Base-by-base conservation (phyloP, 495 filamentous ascomycete genomes). In the Rostrohypoxylon terebratum region DNA sequence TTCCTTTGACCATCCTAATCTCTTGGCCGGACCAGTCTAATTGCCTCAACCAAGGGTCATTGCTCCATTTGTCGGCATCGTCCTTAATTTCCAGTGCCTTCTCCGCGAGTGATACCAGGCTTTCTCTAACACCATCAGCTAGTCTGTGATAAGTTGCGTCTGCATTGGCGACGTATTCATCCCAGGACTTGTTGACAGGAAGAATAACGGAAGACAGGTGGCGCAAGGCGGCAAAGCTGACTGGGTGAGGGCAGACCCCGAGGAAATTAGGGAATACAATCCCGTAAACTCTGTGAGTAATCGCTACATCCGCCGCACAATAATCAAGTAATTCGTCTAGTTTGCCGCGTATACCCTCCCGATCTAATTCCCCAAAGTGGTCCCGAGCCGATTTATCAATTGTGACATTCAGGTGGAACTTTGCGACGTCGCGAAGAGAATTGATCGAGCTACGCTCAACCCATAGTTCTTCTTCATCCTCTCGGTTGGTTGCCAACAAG, bases 21-120 rank as follows among this genome's bases (percentile, higher is more conserved):
- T 94, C 92, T 79, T 98, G 93, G 23, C 92, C 93, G 7, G 92
- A 91, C 96, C 96, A 99, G 81, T 99, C 94, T 60, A 99, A 87
- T 83, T 99, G 96, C 64, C 83, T 82, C 75, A 98, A 81, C 96
- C 96, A 99, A 36, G 93, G 91, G 77, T 99, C 96, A 55, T 84
- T 90, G 60, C 79, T 78, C 80, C 91, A 95, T 31, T 86, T 84
- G 7, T 90, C 84, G 0, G 90, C 80, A 20, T 93, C 77, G 8
- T 84, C 87, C 76, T 94, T 97, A 38, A 90, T 80, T 67, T 90
- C 87, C 42, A 95, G 72, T 2, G 96, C 94, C 78, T 90, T 89
- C 36, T 94, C 83, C 33, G 93, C 88, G 11, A 99, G 83, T 13
- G 84, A 86, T 7, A 91, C 68, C 3, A 99, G 79, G 60, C 92